A percentile compares a stretch with the other conserved stretches of the same genome.
Evolutionary conservation across 2,329 filamentous ascomycete species (phyloP).

Genomic region (Phialophora verrucosa): DNA sequence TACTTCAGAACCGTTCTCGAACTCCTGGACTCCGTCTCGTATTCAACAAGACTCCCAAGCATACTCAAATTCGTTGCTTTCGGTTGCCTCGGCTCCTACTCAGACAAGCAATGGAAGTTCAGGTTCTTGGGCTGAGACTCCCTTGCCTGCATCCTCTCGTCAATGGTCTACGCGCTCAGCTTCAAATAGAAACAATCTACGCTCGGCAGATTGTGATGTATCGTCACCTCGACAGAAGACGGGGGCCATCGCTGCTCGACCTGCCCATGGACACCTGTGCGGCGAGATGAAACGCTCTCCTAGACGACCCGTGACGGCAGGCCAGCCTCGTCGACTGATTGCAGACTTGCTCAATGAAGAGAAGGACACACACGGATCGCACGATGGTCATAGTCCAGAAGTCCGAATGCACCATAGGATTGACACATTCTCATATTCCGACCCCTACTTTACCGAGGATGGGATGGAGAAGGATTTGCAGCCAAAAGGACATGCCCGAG

Average conservation of each 20-base stretch:
- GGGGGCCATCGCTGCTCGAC: background rate
- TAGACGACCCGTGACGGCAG: background rate
- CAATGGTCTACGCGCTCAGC: conserved; percentile 5
- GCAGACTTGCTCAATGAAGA: conserved; percentile 23
- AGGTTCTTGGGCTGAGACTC: background rate
- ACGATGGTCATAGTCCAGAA: background rate
- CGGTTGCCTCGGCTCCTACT: conserved; percentile 23
- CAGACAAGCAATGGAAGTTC: conserved; percentile 26
- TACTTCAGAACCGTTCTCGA: conserved; percentile 12
- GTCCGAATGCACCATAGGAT: background rate
- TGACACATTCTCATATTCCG: conserved; percentile 7
- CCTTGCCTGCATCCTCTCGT: background rate
- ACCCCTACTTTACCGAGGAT: background rate
- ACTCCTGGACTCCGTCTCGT: conserved; percentile 24
- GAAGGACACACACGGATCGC: conserved; percentile 6
- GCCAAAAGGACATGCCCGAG: background rate
- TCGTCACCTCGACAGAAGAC: background rate
- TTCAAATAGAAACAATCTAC: background rate
- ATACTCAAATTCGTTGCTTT: conserved; percentile 28
- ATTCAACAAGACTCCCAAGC: conserved; percentile 25
- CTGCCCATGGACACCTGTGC: background rate
- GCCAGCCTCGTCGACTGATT: conserved; percentile 11
- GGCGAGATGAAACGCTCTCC: conserved; percentile 5
- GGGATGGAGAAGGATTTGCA: background rate
- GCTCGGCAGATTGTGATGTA: background rate